Percentiles rank a stretch among this genome's conserved stretches.
Conservation (phyloP, 2,329 filamentous ascomycete genomes). For the Fusarium sp. region DNA sequence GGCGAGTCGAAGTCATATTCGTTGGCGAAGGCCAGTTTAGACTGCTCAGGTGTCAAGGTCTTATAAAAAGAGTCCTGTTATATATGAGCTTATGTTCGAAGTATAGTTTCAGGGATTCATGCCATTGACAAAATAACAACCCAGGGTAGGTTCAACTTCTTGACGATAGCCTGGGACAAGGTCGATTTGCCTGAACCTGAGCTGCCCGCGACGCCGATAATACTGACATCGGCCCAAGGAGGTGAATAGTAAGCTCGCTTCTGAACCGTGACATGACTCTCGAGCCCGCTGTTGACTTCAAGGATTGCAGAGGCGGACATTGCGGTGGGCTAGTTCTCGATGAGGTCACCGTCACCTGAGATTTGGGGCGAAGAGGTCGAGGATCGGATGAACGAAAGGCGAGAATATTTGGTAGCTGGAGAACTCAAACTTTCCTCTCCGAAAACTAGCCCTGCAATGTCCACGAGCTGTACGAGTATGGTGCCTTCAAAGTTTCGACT, state of each 20-base stretch:
- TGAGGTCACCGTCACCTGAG: conserved; percentile 18
- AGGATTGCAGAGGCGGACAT: conserved; percentile 32
- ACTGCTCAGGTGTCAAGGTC: conserved; percentile 81
- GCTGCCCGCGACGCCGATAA: conserved; percentile 95
- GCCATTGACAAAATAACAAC: conserved; percentile 98
- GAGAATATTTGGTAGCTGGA: neutral
- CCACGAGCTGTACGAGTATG: conserved; percentile 25
- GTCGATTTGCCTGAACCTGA: conserved; percentile 97
- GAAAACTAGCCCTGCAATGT: conserved; percentile 39
- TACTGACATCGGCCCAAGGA: conserved; percentile 95
- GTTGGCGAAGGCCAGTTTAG: conserved; percentile 82
- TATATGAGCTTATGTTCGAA: conserved; percentile 35
- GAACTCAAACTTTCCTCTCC: conserved; percentile 4
- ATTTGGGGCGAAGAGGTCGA: neutral
- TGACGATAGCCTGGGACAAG: conserved; percentile 89
- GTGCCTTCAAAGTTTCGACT: conserved; percentile 28
- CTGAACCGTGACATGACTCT: conserved; percentile 60
- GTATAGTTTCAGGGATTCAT: conserved; percentile 43
- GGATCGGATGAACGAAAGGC: neutral
- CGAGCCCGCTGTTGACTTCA: conserved; percentile 38
- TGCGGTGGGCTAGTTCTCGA: conserved; percentile 35
- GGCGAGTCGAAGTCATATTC: conserved; percentile 97
- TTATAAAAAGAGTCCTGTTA: conserved; percentile 97
- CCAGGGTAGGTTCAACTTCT: conserved; percentile 91
- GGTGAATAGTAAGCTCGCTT: conserved; percentile 83